phyloP scores from a whole-genome alignment of 2,329 filamentous ascomycete genomes.

The Cryphonectria carpinicola region DNA sequence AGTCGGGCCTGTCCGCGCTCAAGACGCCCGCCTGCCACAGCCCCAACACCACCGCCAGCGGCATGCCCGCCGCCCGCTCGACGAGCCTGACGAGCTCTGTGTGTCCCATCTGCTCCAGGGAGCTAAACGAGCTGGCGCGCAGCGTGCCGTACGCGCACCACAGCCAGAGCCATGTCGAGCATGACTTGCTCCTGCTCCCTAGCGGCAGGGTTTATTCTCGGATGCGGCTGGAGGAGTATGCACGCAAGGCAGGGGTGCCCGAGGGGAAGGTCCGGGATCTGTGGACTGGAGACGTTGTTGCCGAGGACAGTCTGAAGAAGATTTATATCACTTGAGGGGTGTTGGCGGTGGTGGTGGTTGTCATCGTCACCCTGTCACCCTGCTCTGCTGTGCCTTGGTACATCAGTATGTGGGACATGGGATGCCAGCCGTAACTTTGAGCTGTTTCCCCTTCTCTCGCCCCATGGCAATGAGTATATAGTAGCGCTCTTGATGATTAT shows the following conservation, averaged over 20 bases:
- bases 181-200: conserved; percentile 82
- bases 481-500: neutral
- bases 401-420: neutral
- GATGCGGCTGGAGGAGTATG: conserved; percentile 73
- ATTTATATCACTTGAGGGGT: conserved; percentile 78
- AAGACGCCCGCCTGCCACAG: conserved; percentile 91
- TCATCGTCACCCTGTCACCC: neutral
- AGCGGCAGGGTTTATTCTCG: conserved; percentile 86
- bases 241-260: conserved; percentile 75
- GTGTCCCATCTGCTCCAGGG: conserved; percentile 94
- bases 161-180: conserved; percentile 89
- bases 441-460: neutral
- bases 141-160: conserved; percentile 94
- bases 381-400: neutral
- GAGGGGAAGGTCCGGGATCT: conserved; percentile 75
- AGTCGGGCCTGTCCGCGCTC: conserved; percentile 87
- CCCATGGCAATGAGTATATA: neutral
- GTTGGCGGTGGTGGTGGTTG: neutral
- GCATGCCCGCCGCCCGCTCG: conserved; percentile 40
- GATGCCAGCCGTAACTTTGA: neutral
- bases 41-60: conserved; percentile 30
- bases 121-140: conserved; percentile 88
- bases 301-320: conserved; percentile 70
- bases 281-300: conserved; percentile 71
- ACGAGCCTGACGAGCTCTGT: conserved; percentile 71